Conservation (phyloP, 2,329 filamentous ascomycete genomes). For the Cylindrodendrum hubeiense region DNA sequence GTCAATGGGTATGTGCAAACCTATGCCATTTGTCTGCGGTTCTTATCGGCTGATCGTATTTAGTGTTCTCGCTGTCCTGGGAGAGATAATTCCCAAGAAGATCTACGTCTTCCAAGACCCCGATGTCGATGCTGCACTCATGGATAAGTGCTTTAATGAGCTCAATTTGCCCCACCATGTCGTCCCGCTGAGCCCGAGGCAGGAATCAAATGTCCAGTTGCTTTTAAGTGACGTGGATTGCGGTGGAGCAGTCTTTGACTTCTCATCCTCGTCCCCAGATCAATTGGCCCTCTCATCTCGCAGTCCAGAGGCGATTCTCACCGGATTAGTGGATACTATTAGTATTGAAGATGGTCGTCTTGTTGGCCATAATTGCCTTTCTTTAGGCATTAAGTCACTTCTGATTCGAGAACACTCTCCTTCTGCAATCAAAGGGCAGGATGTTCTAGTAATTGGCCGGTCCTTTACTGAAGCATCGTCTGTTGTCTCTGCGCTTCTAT, state of each 20-base stretch:
- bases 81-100: constrained; percentile 15
- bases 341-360: constrained; percentile 11
- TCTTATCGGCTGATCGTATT: neutral
- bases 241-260: constrained; percentile 13
- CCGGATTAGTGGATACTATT: constrained; percentile 17
- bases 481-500: constrained; percentile 10
- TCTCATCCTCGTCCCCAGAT: neutral
- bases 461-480: constrained; percentile 18
- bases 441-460: constrained; percentile 19
- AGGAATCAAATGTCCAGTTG: neutral
- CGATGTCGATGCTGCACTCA: constrained; percentile 18
- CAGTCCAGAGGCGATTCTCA: neutral
- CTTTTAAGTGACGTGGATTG: constrained; percentile 8
- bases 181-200: neutral
- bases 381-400: constrained; percentile 9
- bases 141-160: constrained; percentile 32
- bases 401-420: constrained; percentile 23
- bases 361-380: constrained; percentile 14
- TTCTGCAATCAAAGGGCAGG: constrained; percentile 11
- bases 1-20: constrained; percentile 22
- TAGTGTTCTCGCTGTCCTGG: constrained; percentile 25
- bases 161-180: constrained; percentile 25
- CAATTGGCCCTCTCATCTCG: neutral
- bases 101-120: constrained; percentile 19
- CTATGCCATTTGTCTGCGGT: accelerated